Base-by-base conservation (phyloP, 768 basidiomycete species). In the Kwoniella bestiolae region DNA sequence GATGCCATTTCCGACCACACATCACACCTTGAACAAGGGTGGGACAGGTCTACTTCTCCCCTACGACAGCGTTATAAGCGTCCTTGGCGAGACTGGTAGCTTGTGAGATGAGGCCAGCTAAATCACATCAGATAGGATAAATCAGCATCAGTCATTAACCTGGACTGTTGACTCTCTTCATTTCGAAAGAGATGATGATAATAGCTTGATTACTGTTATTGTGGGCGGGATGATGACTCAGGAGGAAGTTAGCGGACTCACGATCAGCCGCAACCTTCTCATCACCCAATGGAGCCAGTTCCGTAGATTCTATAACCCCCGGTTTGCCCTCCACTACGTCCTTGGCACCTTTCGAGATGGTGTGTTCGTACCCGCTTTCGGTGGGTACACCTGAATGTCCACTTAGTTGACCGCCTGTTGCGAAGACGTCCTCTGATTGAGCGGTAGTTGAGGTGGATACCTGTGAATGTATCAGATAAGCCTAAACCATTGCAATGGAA, bases 251-350 rank as follows among this genome's bases (percentile, higher is more conserved):
- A 8, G 5, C 8, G 9, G 44, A 69, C 71, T 66, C 60, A 72
- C 71, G 71, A 38, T 69, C 71, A 9, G 60, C 60, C 6, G 67
- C 71, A 7, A 72, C 65, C 47, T 69, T 72, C 26, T 69, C 67
- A 28, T 69, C 64, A 16, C 68, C 68, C 5, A 72, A 46, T 6
- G 71, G 71, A 6, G 71, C 71, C 14, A 72, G 47, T 38, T 72
- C 67, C 18, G 71, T 69, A 8, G 41, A 44, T 47, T 72, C 71
- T 35, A 69, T 72, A 14, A 72, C 44, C 5, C 71, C 71, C 16
- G 60, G 64, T 38, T 35, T 34, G 21, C 63, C 67, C 58, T 69
- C 68, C 21, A 72, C 46, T 3, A 64, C 60, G 21, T 69, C 65
- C 57, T 32, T 46, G 6, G 18, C 38, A 12, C 44, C 16, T 35